phyloP scores from a whole-genome alignment of 2,329 filamentous ascomycete species.

The Xylaria sp. region DNA sequence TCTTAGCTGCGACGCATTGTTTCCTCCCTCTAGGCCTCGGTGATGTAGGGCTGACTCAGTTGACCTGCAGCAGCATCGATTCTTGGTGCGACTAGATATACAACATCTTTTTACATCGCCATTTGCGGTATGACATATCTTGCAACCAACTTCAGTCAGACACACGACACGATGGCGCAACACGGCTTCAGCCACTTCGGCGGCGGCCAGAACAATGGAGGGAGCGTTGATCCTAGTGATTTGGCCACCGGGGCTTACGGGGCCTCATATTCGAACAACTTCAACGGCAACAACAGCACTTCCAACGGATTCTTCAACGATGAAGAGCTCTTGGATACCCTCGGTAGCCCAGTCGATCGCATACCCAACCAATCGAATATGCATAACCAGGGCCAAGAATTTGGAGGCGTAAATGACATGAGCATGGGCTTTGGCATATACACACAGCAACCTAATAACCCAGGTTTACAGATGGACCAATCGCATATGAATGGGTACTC shows the following conservation, averaged over 20 bases:
- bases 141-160: slow-evolving; percentile 30
- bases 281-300: slow-evolving; percentile 65
- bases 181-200: slow-evolving; percentile 67
- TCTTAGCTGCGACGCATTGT: slow-evolving; percentile 25
- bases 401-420: slow-evolving; percentile 63
- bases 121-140: slow-evolving; percentile 35
- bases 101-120: slow-evolving; percentile 30
- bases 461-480: slow-evolving; percentile 70
- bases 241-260: slow-evolving; percentile 73
- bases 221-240: slow-evolving; percentile 84
- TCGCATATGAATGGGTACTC: slow-evolving; percentile 83
- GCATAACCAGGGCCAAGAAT: slow-evolving; percentile 66
- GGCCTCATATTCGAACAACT: slow-evolving; percentile 71
- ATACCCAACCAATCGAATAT: slow-evolving; percentile 58
- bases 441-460: slow-evolving; percentile 64
- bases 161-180: slow-evolving; percentile 59
- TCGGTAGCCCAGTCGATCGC: slow-evolving; percentile 66
- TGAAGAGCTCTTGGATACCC: slow-evolving; percentile 84
- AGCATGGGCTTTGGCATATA: slow-evolving; percentile 69
- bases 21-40: slow-evolving; percentile 25
- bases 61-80: slow-evolving; percentile 40
- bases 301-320: slow-evolving; percentile 84
- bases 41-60: slow-evolving; percentile 47
- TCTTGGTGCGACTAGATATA: slow-evolving; percentile 34
- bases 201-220: slow-evolving; percentile 63